Evolutionary conservation across 2,329 filamentous ascomycete species (phyloP), one percentile per base, ranked within the genome.

Genomic region (Sarocladium strictum): DNA sequence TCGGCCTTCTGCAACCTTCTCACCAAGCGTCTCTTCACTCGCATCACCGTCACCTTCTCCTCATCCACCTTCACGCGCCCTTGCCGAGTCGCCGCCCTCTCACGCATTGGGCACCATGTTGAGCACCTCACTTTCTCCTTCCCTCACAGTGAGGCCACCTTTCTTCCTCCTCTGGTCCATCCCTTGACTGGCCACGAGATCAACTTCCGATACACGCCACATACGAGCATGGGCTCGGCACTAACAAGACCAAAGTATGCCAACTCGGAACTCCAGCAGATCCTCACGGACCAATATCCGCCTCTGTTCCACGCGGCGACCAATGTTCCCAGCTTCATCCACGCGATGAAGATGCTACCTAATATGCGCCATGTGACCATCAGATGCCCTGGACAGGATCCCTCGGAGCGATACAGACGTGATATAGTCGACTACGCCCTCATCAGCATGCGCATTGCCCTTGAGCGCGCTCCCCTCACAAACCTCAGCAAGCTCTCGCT

Each of bases 221-320:
- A 90, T 64, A 83, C 81, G 2, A 84, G 84, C 38, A 80, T 82
- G 65, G 79, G 79, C 27, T 82, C 77, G 54, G 81, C 77, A 45
- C 72, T 84, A 61, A 77, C 80, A 59, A 76, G 84, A 54, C 87
- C 87, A 53, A 93, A 90, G 71, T 95, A 95, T 67, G 89, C 87
- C 61, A 89, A 85, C 67, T 78, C 81, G 62, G 87, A 90, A 63
- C 83, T 94, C 63, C 90, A 86, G 58, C 87, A 93, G 65, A 79
- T 95, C 56, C 77, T 96, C 57, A 89, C 90, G 14, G 84, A 90
- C 65, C 90, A 96, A 71, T 96, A 95, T 64, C 89, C 90, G 53
- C 89, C 91, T 5, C 74, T 96, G 2, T 96, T 96, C 72, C 91
- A 96, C 65, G 89, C 90, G 6, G 89, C 91, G 7, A 93, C 89